Evolutionary conservation across 441 rosid genomes (phyloP).

Genomic region (Theobroma grandiflorum): DNA sequence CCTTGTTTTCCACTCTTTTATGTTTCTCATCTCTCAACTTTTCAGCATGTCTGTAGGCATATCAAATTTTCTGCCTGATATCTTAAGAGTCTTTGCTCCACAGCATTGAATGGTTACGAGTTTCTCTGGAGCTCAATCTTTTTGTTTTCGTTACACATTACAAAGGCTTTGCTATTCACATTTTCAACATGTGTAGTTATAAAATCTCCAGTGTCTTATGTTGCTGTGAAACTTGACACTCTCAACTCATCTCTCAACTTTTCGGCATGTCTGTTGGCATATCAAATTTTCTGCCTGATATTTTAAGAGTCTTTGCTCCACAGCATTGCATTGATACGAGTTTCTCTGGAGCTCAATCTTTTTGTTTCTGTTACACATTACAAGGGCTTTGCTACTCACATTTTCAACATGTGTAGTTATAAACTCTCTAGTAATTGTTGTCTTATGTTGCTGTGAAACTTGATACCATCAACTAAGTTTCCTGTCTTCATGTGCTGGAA

Average conservation of each 20-base stretch:
- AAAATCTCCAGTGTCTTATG: not conserved
- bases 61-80: not conserved
- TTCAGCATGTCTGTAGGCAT: not conserved
- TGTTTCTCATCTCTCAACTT: not conserved
- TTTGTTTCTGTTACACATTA: not conserved
- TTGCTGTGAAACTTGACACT: not conserved
- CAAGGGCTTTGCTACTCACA: not conserved
- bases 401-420: not conserved
- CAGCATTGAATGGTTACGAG: not conserved
- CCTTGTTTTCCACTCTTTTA: conserved; percentile 5
- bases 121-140: not conserved
- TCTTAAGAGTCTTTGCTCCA: not conserved
- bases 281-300: not conserved
- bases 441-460: not conserved
- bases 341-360: not conserved
- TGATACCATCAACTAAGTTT: not conserved
- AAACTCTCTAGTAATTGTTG: not conserved
- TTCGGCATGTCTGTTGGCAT: not conserved
- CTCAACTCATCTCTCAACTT: not conserved
- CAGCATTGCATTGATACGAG: not conserved
- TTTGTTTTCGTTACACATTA: not conserved
- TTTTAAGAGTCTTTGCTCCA: not conserved
- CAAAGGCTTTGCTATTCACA: not conserved
- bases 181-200: not conserved
- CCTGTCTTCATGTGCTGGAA: not conserved